These are phyloP conservation scores for Staphylotrichum tortipilum DNA, from an alignment of 495 filamentous ascomycete species.

Conservation along the genomic window DNA sequence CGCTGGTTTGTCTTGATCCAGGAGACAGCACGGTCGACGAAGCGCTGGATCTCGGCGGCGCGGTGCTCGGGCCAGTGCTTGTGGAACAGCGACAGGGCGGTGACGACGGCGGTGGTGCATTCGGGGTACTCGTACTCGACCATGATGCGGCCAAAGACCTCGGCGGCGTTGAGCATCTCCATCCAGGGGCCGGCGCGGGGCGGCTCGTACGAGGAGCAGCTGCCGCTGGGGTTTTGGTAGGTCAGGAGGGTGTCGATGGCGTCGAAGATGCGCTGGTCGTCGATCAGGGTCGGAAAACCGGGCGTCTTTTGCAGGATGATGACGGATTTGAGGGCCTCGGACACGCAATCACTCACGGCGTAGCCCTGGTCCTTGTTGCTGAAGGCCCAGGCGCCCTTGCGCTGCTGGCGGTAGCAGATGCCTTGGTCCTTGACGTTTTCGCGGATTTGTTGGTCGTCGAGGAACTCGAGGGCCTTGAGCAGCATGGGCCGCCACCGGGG, in stretches of 20 bases:
- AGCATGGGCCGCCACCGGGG: slow-evolving; percentile 78
- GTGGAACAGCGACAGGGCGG: slow-evolving; percentile 72
- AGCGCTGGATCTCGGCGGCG: slow-evolving; percentile 59
- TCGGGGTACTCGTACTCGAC: slow-evolving; percentile 96
- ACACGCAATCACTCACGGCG: slow-evolving; percentile 87
- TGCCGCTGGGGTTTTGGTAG: slow-evolving; percentile 84
- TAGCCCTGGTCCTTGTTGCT: slow-evolving; percentile 89
- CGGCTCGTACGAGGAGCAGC: slow-evolving; percentile 84
- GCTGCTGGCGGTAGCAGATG: slow-evolving; percentile 79
- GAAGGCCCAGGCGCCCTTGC: slow-evolving; percentile 94
- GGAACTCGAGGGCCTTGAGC: slow-evolving; percentile 70
- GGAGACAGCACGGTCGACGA: slow-evolving; percentile 59
- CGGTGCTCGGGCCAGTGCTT: slow-evolving; percentile 76
- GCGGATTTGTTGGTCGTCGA: slow-evolving; percentile 85
- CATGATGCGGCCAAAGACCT: slow-evolving; percentile 97
- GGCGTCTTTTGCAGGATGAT: slow-evolving; percentile 75
- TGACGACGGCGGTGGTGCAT: slow-evolving; percentile 94
- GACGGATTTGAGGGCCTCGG: slow-evolving; percentile 81
- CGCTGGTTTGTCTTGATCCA: slow-evolving; percentile 77
- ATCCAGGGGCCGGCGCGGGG: slow-evolving; percentile 66
- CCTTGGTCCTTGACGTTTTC: slow-evolving; percentile 73
- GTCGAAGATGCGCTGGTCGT: slow-evolving; percentile 68
- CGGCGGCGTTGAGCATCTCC: slow-evolving; percentile 85
- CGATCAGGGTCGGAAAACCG: slow-evolving; percentile 65
- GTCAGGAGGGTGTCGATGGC: slow-evolving; percentile 84